phyloP scores from a whole-genome alignment of 2,329 filamentous ascomycete species.

The Penicillium sumatraense region DNA sequence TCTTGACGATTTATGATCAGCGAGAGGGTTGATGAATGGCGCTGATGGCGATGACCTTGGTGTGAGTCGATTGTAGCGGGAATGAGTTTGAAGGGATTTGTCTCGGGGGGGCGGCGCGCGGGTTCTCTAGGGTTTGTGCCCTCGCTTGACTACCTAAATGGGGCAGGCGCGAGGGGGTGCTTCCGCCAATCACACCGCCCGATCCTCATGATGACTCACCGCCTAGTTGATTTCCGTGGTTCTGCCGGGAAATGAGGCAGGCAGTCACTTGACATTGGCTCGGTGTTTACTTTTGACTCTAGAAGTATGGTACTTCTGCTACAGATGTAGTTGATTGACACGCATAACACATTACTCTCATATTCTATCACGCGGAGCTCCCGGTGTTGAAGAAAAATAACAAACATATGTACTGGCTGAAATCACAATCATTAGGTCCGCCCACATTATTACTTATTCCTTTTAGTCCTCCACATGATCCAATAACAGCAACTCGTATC shows the following conservation, averaged over 20 bases:
- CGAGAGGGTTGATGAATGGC: constrained; percentile 43
- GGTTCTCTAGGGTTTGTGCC: constrained; percentile 39
- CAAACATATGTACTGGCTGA: constrained; percentile 20
- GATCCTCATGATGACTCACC: not conserved
- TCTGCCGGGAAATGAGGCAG: constrained; percentile 16
- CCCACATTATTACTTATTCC: constrained; percentile 4
- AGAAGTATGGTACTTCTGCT: not conserved
- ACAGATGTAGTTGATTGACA: too few relatives aligned
- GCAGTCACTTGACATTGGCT: constrained; percentile 20
- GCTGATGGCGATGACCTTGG: constrained; percentile 49
- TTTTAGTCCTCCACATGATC: not conserved
- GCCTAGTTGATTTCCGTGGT: constrained; percentile 9
- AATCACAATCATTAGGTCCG: constrained; percentile 19
- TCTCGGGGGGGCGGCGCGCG: constrained; percentile 21
- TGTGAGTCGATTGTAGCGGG: constrained; percentile 38
- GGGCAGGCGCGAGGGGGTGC: constrained; percentile 16
- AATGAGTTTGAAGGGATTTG: constrained; percentile 42
- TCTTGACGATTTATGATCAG: constrained; percentile 51
- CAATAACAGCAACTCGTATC: not conserved
- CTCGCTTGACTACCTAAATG: constrained; percentile 42
- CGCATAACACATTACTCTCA: constrained; percentile 21
- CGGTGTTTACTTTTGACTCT: not conserved
- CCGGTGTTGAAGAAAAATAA: constrained; percentile 11
- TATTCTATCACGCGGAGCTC: constrained; percentile 16
- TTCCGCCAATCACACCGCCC: constrained; percentile 23